phyloP scores from a whole-genome alignment of 768 basidiomycete species.

The Hygrophoropsis aurantiaca region DNA sequence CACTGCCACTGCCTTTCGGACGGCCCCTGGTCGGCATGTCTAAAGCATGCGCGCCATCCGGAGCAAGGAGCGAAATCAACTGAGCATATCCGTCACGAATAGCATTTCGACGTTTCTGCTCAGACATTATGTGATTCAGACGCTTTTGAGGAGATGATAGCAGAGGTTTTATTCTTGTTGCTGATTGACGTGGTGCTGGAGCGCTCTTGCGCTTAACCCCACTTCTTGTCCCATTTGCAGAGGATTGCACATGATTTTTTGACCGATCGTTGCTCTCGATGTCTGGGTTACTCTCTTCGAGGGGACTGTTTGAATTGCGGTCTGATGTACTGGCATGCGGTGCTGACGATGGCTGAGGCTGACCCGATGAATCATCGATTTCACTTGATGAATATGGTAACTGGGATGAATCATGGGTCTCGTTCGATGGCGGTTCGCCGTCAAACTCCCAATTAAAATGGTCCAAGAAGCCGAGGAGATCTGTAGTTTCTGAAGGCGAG shows the following conservation, averaged over 20 bases:
- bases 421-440: slow-evolving; percentile 30
- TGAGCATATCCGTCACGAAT: slow-evolving; percentile 90
- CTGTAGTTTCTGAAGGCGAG: slow-evolving; percentile 73
- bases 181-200: slow-evolving; percentile 21
- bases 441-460: slow-evolving; percentile 72
- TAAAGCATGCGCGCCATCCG: slow-evolving; percentile 70
- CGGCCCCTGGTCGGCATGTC: slow-evolving; percentile 77
- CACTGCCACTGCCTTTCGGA: slow-evolving; percentile 73
- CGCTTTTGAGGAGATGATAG: slow-evolving; percentile 85
- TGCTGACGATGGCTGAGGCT: too few species aligned
- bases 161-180: slow-evolving; percentile 55
- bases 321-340: too few species aligned
- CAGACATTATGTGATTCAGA: slow-evolving; percentile 91
- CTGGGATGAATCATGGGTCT: slow-evolving; percentile 6
- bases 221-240: too few species aligned
- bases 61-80: slow-evolving; percentile 76
- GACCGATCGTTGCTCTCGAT: too few species aligned
- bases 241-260: too few species aligned
- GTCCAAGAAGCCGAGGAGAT: slow-evolving; percentile 81
- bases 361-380: too few species aligned
- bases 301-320: too few species aligned
- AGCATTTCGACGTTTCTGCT: slow-evolving; percentile 90
- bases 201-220: slow-evolving; percentile 21
- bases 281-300: too few species aligned
- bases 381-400: neutral